Conservation (phyloP, 2,329 filamentous ascomycete species). For the Rhinocladiella mackenziei region DNA sequence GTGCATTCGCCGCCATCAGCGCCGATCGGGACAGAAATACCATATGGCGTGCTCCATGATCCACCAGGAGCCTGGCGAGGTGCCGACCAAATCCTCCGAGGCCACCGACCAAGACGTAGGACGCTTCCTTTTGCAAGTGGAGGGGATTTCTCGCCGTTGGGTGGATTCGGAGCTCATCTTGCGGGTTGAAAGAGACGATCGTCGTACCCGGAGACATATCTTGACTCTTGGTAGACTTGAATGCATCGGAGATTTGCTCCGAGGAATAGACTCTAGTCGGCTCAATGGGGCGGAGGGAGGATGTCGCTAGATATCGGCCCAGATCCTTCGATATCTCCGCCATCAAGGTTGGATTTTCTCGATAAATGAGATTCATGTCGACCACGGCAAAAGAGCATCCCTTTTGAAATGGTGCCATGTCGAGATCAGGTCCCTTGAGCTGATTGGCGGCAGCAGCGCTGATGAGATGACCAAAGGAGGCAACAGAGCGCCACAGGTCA, state of each 20-base stretch:
- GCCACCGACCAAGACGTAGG: slow-evolving; percentile 28
- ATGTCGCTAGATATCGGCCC: neutral
- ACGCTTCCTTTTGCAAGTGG: neutral
- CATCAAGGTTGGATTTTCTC: neutral
- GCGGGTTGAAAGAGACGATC: neutral
- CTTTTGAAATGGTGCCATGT: slow-evolving; percentile 3
- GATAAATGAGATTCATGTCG: neutral
- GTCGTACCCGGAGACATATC: neutral
- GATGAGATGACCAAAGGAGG: slow-evolving; percentile 1
- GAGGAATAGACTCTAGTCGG: neutral
- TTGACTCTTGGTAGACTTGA: neutral
- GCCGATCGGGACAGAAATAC: slow-evolving; percentile 18
- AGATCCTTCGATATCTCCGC: slow-evolving; percentile 1
- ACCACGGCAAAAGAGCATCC: slow-evolving; percentile 1
- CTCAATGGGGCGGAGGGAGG: no score
- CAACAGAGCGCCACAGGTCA: neutral
- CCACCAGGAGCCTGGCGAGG: slow-evolving; percentile 15
- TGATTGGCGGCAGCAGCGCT: neutral
- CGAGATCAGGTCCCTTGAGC: neutral
- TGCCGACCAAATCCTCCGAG: slow-evolving; percentile 23
- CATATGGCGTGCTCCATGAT: slow-evolving; percentile 21
- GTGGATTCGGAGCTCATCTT: neutral
- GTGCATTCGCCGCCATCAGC: slow-evolving; percentile 31
- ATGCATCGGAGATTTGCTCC: neutral
- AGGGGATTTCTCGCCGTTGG: neutral